Evolutionary conservation across 805 yeast genomes (phyloP).

Genomic region (Metschnikowia peoriensis): DNA sequence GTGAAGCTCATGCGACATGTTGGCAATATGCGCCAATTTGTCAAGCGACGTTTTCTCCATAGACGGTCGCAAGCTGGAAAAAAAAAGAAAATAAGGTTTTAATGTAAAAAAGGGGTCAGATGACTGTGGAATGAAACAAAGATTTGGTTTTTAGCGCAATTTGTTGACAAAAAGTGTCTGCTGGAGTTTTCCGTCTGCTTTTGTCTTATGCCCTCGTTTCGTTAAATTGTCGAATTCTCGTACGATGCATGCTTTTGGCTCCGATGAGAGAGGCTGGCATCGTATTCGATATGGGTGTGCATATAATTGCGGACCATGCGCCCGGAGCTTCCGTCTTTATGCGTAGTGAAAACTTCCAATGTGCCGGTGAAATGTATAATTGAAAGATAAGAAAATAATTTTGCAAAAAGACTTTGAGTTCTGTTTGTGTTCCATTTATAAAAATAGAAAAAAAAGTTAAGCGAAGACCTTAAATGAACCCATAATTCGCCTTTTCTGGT

Average conservation of each 20-base stretch:
- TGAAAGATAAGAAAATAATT: background rate
- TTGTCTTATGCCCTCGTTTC: too few relatives aligned
- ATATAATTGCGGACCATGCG: background rate
- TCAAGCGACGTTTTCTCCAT: constrained; percentile 33
- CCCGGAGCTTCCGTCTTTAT: background rate
- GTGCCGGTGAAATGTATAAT: background rate
- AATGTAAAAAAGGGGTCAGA: background rate
- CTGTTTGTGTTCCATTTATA: too few relatives aligned
- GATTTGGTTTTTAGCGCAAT: background rate
- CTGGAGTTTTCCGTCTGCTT: too few relatives aligned
- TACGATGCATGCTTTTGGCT: background rate
- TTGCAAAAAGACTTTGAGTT: too few relatives aligned
- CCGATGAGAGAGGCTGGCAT: background rate
- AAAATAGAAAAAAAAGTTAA: too few relatives aligned
- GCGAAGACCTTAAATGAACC: background rate
- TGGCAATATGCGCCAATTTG: constrained; percentile 43
- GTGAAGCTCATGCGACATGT: constrained; percentile 42
- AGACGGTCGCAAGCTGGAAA: background rate
- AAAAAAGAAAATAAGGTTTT: background rate
- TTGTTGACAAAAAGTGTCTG: background rate
- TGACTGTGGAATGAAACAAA: too few relatives aligned
- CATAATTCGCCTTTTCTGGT: background rate
- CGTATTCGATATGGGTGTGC: background rate
- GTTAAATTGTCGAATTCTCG: background rate
- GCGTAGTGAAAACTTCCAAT: background rate